Conservation (phyloP, 805 yeast genomes). For the Metschnikowia koreensis region DNA sequence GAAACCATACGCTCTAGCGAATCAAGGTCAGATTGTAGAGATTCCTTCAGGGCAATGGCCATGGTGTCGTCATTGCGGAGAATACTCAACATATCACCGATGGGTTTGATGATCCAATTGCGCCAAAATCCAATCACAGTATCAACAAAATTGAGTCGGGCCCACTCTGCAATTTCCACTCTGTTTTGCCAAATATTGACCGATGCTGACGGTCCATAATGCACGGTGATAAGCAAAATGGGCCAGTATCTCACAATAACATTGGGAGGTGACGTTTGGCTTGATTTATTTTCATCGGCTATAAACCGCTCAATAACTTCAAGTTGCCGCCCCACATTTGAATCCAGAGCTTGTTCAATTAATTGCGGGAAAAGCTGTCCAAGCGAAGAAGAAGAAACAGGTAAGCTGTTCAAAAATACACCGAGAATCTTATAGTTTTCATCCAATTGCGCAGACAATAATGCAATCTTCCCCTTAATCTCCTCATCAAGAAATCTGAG, state of each 20-base stretch:
- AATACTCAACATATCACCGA: conserved; percentile 67
- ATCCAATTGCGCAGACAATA: conserved; percentile 24
- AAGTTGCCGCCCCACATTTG: conserved; percentile 4
- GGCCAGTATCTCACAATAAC: conserved; percentile 62
- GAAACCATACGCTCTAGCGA: conserved; percentile 86
- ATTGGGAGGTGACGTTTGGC: conserved; percentile 14
- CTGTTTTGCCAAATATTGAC: conserved; percentile 49
- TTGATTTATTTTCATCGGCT: neutral
- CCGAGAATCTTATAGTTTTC: conserved; percentile 25
- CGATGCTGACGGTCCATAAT: conserved; percentile 56
- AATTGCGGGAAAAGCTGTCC: conserved; percentile 6
- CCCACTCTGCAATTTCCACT: conserved; percentile 53
- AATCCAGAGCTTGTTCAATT: neutral
- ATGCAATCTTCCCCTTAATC: conserved; percentile 22
- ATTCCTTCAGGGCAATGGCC: conserved; percentile 75
- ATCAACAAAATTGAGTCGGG: conserved; percentile 57
- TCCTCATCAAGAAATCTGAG: conserved; percentile 26
- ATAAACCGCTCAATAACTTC: conserved; percentile 6
- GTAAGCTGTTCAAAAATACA: conserved; percentile 22
- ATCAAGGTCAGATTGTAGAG: conserved; percentile 72
- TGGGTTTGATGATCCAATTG: conserved; percentile 84
- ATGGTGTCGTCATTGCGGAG: conserved; percentile 80
- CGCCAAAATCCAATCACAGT: conserved; percentile 63
- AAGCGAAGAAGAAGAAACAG: conserved; percentile 5
- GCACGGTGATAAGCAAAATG: conserved; percentile 33